Percentiles rank a stretch among this genome's conserved stretches.
These are phyloP conservation scores for Ophiostoma triangulosporum DNA, from an alignment of 2,329 filamentous ascomycete species.

Conservation along the genomic window DNA sequence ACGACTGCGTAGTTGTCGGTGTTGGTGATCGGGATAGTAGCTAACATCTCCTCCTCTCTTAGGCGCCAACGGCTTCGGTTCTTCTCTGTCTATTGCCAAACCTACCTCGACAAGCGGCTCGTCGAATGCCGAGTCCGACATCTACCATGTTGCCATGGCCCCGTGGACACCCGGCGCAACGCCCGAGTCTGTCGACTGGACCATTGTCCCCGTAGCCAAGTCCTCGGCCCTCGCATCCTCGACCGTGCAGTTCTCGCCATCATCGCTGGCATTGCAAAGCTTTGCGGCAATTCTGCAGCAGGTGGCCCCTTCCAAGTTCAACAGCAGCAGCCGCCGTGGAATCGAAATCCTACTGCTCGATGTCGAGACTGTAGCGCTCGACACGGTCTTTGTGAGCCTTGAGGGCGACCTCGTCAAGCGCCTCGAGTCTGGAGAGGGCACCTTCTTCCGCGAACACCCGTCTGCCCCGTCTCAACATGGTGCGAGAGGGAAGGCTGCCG, in stretches of 20 bases:
- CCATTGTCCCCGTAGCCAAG: constrained; percentile 61
- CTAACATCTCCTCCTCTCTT: background rate
- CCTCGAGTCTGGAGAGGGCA: constrained; percentile 70
- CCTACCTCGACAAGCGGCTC: constrained; percentile 5
- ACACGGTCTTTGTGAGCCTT: constrained; percentile 76
- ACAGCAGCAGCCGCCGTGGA: constrained; percentile 56
- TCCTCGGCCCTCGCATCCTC: constrained; percentile 56
- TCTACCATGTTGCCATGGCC: constrained; percentile 56
- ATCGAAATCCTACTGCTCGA: constrained; percentile 78
- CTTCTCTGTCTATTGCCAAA: constrained; percentile 7
- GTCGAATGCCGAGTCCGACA: constrained; percentile 20
- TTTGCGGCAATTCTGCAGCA: constrained; percentile 63
- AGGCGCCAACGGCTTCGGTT: constrained; percentile 8
- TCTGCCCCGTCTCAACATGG: constrained; percentile 12
- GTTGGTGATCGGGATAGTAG: background rate
- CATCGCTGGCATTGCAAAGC: constrained; percentile 60
- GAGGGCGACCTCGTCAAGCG: constrained; percentile 69
- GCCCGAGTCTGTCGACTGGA: constrained; percentile 60
- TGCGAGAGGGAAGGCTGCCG: background rate
- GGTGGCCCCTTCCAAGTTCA: constrained; percentile 61
- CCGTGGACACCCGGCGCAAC: constrained; percentile 52
- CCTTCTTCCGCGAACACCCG: constrained; percentile 57
- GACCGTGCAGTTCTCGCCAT: constrained; percentile 66
- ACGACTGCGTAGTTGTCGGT: no score
- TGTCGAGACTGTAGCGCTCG: constrained; percentile 64